Evolutionary conservation across 208 protist species (phyloP).

Genomic region (Strigomonas oncopelti): DNA sequence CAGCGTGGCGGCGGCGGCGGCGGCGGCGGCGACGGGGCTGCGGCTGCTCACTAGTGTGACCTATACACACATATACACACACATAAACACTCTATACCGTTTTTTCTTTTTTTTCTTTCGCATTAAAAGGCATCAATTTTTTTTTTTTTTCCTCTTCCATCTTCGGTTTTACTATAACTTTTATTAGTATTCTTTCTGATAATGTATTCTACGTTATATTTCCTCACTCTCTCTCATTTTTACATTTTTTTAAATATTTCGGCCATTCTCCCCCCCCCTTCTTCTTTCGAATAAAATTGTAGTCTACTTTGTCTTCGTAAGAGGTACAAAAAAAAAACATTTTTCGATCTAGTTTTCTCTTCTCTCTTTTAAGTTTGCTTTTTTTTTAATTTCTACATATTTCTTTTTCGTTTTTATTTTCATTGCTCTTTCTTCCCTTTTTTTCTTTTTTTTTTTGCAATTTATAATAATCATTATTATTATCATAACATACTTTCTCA

Average conservation of each 20-base stretch:
- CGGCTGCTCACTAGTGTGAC: too few species aligned
- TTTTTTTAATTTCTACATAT: neutral
- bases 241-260: constrained; percentile 4
- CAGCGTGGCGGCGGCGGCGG: neutral
- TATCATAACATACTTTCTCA: neutral
- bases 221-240: neutral
- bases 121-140: neutral
- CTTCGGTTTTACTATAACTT: too few species aligned
- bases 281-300: neutral
- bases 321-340: neutral
- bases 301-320: neutral
- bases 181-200: too few species aligned
- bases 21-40: neutral
- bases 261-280: neutral
- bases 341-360: constrained; percentile 10
- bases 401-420: constrained; percentile 13
- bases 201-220: too few species aligned
- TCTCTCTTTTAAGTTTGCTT: constrained; percentile 2
- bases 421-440: neutral
- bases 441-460: constrained; percentile 5
- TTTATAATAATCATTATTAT: neutral
- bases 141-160: neutral
- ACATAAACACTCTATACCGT: too few species aligned
- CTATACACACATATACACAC: too few species aligned
- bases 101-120: constrained; percentile 13